Evolutionary conservation across 192 early-diverging fungal genomes (phyloP).

Genomic region (Backusella tuberculispora): DNA sequence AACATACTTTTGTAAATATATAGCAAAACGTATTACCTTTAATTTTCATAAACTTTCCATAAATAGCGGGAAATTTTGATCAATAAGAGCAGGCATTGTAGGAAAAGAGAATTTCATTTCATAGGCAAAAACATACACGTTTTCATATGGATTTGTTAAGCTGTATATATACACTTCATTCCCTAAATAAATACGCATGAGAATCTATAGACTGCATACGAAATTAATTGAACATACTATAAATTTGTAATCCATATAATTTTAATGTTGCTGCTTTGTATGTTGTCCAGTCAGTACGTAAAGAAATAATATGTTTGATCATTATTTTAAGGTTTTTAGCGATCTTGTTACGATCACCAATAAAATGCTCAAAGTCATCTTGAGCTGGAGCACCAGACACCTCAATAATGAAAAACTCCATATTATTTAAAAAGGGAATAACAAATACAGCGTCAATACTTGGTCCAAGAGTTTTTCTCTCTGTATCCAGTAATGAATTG

Average conservation of each 20-base stretch:
- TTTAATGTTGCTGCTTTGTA: no score
- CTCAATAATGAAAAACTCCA: neutral
- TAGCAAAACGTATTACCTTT: neutral
- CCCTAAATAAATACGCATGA: neutral
- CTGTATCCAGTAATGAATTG: neutral
- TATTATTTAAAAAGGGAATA: neutral
- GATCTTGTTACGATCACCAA: constrained; percentile 1
- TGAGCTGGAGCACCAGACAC: neutral
- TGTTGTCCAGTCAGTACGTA: neutral
- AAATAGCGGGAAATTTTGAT: neutral
- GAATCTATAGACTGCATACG: neutral
- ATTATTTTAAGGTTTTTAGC: constrained; percentile 5
- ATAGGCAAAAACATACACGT: neutral
- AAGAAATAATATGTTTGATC: neutral
- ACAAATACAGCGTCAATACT: neutral
- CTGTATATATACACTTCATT: neutral
- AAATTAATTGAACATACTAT: neutral
- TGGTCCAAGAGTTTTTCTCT: neutral
- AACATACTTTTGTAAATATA: constrained; percentile 1
- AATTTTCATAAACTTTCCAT: neutral
- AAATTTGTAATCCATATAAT: neutral
- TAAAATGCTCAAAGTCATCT: neutral
- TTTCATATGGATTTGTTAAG: neutral
- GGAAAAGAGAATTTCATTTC: neutral
- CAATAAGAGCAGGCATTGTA: neutral